Evolutionary conservation across 176 grass and related monocot species (phyloP), one percentile per base, ranked within the genome.

Genomic region (Hordeum marinum): DNA sequence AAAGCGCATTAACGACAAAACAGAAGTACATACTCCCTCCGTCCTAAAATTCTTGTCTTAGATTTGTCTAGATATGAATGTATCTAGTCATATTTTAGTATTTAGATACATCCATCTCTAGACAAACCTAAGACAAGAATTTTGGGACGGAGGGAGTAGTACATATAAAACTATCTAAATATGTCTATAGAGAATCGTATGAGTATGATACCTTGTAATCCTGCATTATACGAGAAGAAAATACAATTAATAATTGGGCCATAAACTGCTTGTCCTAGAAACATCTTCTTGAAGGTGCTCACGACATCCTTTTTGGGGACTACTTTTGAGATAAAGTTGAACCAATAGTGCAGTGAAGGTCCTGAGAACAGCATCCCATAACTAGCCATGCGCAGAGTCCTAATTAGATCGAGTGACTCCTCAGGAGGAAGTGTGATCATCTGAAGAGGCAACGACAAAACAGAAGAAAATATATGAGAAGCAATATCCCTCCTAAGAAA

Each of bases 191-290:
- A 24, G 52, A 57, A 70, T 11, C 41, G 18, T 42, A 67, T 50
- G 43, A 63, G 21, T 66, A 80, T 8, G 37, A 45, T 96, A 99
- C 96, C 96, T 99, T 96, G 93, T 75, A 99, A 83, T 77, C 65
- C 88, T 61, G 96, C 96, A 89, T 99, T 99, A 35, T 90, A 84
- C 2, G 94, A 99, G 90, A 94, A 99, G 90, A 99, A 99, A 88
- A 96, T 86, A 66, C 81, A 82, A 72, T 87, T 99, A 62, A 94
- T 86, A 78, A 99, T 92, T 87, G 93, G 96, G 43, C 96, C 96
- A 90, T 95, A 99, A 82, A 94, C 75, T 41, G 88, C 89, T 92
- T 99, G 96, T 29, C 90, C 96, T 82, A 99, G 40, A 76, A 94
- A 78, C 89, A 99, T 99, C 89, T 99, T 98, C 88, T 94, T 99